Base-by-base conservation (phyloP, 2,329 filamentous ascomycete species). In the Elsinoe batatas region DNA sequence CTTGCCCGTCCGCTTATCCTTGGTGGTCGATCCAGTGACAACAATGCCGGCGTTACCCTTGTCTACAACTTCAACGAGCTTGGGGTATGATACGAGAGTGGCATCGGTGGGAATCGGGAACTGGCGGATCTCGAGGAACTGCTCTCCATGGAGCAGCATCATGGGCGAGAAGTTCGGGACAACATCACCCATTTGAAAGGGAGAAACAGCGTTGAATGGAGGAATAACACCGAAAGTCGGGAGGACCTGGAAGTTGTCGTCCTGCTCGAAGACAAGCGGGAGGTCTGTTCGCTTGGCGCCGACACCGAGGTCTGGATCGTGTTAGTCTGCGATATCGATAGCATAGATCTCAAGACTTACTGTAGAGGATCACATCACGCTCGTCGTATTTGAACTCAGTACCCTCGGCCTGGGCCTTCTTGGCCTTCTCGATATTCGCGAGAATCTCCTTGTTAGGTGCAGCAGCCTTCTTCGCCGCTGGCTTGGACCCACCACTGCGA, bases 121-220 rank as follows among this genome's bases (percentile, higher is more conserved):
- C 72, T 91, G 89, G 68, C 85, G 83, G 67, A 98, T 81, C 74
- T 98, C 93, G 61, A 98, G 88, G 75, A 91, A 98, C 73, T 98
- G 93, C 78, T 98, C 93, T 68, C 93, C 93, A 75, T 98, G 93
- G 20, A 98, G 85, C 51, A 98, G 83, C 90, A 96, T 96, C 89
- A 95, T 96, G 59, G 91, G 91, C 36, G 83, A 89, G 78, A 96
- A 98, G 79, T 97, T 95, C 70, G 91, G 90, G 26, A 97, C 86
- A 59, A 98, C 80, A 57, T 91, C 82, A 67, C 83, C 81, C 65
- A 93, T 79, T 71, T 78, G 83, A 76, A 87, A 97, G 26, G 91
- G 88, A 59, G 83, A 76, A 62, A 87, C 79, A 58, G 89, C 85
- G 73, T 86, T 86, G 76, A 97, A 96, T 65, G 84, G 87, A n/a